phyloP scores from a whole-genome alignment of 2,329 filamentous ascomycete genomes.

The Alternaria gaisen region DNA sequence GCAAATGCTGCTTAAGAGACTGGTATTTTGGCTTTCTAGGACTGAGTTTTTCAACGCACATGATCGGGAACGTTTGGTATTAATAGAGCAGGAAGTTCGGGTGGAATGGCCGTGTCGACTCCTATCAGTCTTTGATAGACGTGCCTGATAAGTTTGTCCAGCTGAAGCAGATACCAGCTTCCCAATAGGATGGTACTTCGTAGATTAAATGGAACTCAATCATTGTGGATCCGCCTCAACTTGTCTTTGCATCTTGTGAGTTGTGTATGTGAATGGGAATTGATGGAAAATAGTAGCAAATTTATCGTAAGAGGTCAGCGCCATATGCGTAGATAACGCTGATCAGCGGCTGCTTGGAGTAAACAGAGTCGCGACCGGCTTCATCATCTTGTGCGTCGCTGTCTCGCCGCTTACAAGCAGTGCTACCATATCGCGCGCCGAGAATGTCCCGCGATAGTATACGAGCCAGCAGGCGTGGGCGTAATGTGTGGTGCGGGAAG shows the following conservation, averaged over 20 bases:
- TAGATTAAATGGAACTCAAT: background rate
- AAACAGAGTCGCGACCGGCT: background rate
- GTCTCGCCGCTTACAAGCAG: background rate
- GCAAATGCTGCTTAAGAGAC: background rate
- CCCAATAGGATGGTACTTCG: background rate
- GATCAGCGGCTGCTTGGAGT: background rate
- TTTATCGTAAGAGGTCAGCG: too few species aligned
- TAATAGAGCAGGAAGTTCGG: background rate
- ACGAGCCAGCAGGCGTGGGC: background rate
- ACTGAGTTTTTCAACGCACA: background rate
- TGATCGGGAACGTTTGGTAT: background rate
- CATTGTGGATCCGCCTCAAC: too few species aligned
- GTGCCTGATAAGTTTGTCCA: background rate
- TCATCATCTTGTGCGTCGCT: background rate
- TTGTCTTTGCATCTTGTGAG: background rate
- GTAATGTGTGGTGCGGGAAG: background rate
- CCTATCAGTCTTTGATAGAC: background rate
- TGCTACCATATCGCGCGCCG: background rate
- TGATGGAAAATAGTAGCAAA: background rate
- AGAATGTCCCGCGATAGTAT: background rate
- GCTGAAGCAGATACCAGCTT: background rate
- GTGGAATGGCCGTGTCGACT: background rate
- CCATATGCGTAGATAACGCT: background rate
- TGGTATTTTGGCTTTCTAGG: background rate
- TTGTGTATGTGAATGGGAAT: background rate